Percentiles rank a stretch among this genome's conserved stretches.
Conservation (phyloP, 2,329 filamentous ascomycete genomes). For the Aurifilum marmelostoma region DNA sequence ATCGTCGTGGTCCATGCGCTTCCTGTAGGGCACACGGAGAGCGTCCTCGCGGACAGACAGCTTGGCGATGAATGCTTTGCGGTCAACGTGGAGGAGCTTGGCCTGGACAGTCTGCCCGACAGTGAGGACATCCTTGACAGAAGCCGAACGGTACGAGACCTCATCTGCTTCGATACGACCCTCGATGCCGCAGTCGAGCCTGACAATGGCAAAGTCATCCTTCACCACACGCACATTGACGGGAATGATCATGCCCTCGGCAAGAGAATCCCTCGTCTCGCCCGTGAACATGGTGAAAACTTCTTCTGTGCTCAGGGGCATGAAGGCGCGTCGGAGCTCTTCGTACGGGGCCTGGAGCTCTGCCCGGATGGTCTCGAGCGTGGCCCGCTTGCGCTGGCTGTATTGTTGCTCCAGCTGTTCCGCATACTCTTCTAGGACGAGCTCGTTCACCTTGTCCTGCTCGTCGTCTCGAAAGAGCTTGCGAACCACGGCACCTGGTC, state of each 20-base stretch:
- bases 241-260: conserved; percentile 89
- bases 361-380: conserved; percentile 91
- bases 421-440: conserved; percentile 95
- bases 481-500: conserved; percentile 85
- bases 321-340: conserved; percentile 83
- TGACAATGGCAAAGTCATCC: conserved; percentile 90
- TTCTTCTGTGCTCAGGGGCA: conserved; percentile 70
- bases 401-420: conserved; percentile 93
- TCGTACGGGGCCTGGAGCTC: conserved; percentile 93
- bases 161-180: conserved; percentile 83
- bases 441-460: conserved; percentile 92
- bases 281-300: conserved; percentile 97
- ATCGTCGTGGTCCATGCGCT: conserved; percentile 70
- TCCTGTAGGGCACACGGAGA: conserved; percentile 72
- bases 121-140: conserved; percentile 74
- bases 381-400: conserved; percentile 92
- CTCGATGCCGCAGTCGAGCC: conserved; percentile 92
- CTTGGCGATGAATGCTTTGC: conserved; percentile 81
- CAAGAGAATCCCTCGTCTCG: conserved; percentile 82
- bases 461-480: conserved; percentile 94
- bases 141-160: conserved; percentile 68
- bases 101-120: conserved; percentile 84
- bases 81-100: conserved; percentile 85
- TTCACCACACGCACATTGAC: conserved; percentile 87
- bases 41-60: conserved; percentile 83